Evolutionary conservation across 768 basidiomycete genomes (phyloP).

Genomic region (Leccinum imitatum): DNA sequence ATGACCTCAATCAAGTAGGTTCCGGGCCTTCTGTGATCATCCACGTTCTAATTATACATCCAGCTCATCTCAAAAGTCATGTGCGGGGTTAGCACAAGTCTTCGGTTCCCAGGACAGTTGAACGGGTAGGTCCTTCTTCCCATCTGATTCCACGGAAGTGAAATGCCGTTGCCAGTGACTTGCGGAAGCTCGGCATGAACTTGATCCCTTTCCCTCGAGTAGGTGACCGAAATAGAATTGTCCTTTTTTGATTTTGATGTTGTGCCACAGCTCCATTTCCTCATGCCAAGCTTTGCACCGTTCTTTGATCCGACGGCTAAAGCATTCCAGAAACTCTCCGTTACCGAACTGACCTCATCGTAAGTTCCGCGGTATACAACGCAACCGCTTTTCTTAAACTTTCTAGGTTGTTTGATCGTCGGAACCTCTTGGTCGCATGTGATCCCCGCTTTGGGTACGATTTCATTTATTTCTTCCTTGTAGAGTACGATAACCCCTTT

Average conservation of each 20-base stretch:
- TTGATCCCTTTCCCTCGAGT: slow-evolving; percentile 95
- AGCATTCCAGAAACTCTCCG: slow-evolving; percentile 57
- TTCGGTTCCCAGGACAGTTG: slow-evolving; percentile 92
- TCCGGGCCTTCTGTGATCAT: background rate
- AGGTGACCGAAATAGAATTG: slow-evolving; percentile 23
- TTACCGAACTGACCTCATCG: slow-evolving; percentile 74
- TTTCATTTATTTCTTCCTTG: background rate
- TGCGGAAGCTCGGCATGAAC: slow-evolving; percentile 91
- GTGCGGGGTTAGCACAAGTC: slow-evolving; percentile 90
- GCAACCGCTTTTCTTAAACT: background rate
- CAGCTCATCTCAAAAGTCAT: slow-evolving; percentile 85
- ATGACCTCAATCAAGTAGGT: slow-evolving; percentile 66
- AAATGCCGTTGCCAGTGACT: slow-evolving; percentile 48
- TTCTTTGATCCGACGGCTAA: slow-evolving; percentile 67
- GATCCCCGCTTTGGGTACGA: slow-evolving; percentile 73
- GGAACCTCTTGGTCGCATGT: slow-evolving; percentile 78
- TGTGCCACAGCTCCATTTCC: slow-evolving; percentile 79
- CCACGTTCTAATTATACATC: background rate
- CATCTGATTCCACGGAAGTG: slow-evolving; percentile 1
- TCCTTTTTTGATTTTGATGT: background rate
- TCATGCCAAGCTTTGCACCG: slow-evolving; percentile 94
- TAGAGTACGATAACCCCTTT: background rate
- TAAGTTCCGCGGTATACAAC: slow-evolving; percentile 35
- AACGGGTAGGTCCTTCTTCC: slow-evolving; percentile 59
- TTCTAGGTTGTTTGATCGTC: slow-evolving; percentile 72